Conservation (phyloP, 2,329 filamentous ascomycete species). For the Elsinoe necatrix region DNA sequence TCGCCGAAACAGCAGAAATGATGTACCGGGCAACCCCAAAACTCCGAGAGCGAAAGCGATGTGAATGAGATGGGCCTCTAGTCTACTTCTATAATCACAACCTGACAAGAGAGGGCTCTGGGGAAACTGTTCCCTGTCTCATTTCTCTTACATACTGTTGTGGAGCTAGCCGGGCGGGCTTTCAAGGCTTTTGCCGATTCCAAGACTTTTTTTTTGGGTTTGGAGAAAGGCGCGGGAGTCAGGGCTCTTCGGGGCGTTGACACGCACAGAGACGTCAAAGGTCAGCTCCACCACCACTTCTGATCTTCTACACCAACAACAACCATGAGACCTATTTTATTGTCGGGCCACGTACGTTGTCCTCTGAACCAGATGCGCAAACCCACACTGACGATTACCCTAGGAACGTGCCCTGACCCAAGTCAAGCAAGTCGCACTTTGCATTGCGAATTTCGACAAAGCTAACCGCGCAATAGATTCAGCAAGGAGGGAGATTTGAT, state of each 20-base stretch:
- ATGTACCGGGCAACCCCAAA: constrained; percentile 9
- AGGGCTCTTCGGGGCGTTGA: not conserved
- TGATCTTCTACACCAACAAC: constrained; percentile 16
- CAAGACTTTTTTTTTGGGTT: constrained; percentile 1
- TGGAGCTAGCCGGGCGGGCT: constrained; percentile 9
- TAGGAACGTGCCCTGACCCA: constrained; percentile 89
- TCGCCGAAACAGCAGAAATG: constrained; percentile 8
- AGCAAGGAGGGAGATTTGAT: constrained; percentile 93
- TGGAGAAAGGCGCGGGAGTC: not conserved
- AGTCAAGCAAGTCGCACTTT: constrained; percentile 57
- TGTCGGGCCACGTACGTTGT: constrained; percentile 75
- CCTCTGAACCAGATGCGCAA: not conserved
- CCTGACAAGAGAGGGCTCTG: constrained; percentile 1
- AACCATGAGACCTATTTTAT: constrained; percentile 91
- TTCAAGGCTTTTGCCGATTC: constrained; percentile 5
- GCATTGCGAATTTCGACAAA: constrained; percentile 9
- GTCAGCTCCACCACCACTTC: not conserved
- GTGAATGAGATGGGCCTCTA: not conserved
- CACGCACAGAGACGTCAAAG: constrained; percentile 14
- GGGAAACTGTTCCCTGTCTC: constrained; percentile 10
- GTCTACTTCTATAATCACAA: not conserved
- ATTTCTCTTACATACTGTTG: constrained; percentile 10
- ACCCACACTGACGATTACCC: constrained; percentile 21
- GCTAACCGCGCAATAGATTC: constrained; percentile 48
- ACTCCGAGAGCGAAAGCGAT: constrained; percentile 1